Evolutionary conservation across 2,329 filamentous ascomycete species (phyloP).

Genomic region (Monilinia vaccinii-corymbosi): DNA sequence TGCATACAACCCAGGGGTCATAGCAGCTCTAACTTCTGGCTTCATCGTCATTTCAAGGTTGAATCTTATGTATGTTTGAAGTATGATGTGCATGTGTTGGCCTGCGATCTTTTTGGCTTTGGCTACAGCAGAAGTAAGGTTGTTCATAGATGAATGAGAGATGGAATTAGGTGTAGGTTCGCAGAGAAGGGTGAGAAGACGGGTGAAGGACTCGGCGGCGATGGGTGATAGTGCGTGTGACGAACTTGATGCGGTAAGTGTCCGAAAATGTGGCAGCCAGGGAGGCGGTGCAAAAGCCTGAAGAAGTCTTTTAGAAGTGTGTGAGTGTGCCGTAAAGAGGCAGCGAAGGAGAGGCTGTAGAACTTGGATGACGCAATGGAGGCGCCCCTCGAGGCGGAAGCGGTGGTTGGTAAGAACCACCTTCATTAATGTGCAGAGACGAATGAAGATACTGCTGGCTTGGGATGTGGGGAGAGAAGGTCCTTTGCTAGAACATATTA

Average conservation of each 20-base stretch:
- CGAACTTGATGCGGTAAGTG: constrained; percentile 26
- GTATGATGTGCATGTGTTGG: constrained; percentile 51
- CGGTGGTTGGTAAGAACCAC: constrained; percentile 50
- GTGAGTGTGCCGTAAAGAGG: constrained; percentile 37
- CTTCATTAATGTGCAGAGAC: constrained; percentile 43
- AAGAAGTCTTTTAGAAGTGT: constrained; percentile 19
- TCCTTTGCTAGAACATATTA: constrained; percentile 25
- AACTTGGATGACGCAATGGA: constrained; percentile 46
- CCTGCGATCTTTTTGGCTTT: constrained; percentile 52
- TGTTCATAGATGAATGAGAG: constrained; percentile 33
- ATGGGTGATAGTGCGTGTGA: constrained; percentile 27
- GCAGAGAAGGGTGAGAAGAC: constrained; percentile 44
- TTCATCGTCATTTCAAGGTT: constrained; percentile 48
- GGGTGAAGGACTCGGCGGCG: constrained; percentile 39
- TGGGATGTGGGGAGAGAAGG: constrained; percentile 18
- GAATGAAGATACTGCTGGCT: constrained; percentile 23
- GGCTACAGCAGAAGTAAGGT: constrained; percentile 51
- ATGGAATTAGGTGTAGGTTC: constrained; percentile 50
- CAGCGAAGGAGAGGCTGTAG: constrained; percentile 48
- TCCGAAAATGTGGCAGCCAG: constrained; percentile 30
- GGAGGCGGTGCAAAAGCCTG: constrained; percentile 24
- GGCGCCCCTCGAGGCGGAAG: constrained; percentile 51
- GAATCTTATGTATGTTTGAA: constrained; percentile 51
- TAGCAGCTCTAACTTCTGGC: constrained; percentile 42
- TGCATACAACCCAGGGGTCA: constrained; percentile 49